Evolutionary conservation across 768 basidiomycete species (phyloP).

Genomic region (Mycena albidolilacea): DNA sequence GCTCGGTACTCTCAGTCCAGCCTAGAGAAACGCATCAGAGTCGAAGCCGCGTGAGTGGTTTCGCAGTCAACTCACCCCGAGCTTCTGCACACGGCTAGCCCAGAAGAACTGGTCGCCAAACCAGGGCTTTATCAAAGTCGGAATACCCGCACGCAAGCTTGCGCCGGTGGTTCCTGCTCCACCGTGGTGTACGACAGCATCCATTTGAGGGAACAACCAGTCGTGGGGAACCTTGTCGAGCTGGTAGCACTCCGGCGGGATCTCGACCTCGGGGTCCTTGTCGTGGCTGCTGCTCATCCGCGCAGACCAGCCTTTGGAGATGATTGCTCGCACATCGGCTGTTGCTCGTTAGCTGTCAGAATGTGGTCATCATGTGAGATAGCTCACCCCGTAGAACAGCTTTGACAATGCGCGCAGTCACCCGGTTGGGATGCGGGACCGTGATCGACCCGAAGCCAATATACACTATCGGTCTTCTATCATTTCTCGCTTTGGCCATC

Average conservation of each 20-base stretch:
- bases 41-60: constrained; percentile 2
- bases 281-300: constrained; percentile 61
- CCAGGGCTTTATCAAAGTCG: constrained; percentile 80
- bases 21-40: constrained; percentile 45
- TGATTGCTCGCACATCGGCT: constrained; percentile 77
- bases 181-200: constrained; percentile 60
- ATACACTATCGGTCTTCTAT: constrained; percentile 75
- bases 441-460: constrained; percentile 82
- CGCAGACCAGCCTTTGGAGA: constrained; percentile 78
- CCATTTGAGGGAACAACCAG: constrained; percentile 73
- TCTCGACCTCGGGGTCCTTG: constrained; percentile 57
- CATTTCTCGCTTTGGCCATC: constrained; percentile 68
- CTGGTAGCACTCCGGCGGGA: constrained; percentile 68
- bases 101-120: constrained; percentile 81
- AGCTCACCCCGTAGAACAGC: constrained; percentile 71
- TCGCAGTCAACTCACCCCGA: constrained; percentile 60
- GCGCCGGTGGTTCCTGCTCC: constrained; percentile 83
- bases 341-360: constrained; percentile 10
- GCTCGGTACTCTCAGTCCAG: constrained; percentile 65
- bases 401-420: constrained; percentile 70
- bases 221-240: constrained; percentile 81
- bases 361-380: neutral
- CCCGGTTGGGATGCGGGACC: constrained; percentile 69
- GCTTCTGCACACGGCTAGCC: constrained; percentile 68
- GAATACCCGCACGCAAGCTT: constrained; percentile 70